Evolutionary conservation across 306 rosid species (phyloP), one percentile per base, ranked within the genome.

Genomic region (Begonia loranthoides): DNA sequence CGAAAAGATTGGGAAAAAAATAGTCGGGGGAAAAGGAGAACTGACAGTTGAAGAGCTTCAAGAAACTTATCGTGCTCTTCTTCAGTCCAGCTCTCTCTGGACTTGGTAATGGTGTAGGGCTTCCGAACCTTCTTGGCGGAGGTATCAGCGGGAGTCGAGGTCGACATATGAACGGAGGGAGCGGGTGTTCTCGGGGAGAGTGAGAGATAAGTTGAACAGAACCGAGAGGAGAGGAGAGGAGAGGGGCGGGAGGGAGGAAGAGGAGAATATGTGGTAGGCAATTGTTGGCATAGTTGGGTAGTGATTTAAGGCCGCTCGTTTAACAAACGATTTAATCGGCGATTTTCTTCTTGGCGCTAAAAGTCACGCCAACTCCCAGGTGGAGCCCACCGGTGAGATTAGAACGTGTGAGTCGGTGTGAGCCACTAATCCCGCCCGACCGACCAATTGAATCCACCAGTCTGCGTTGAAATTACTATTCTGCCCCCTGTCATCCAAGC

Each of bases 21-120:
- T 1, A 22, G 44, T 13, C 2, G 50, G 48, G 3, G 9, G 12
- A 15, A 17, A 8, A 17, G 3, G 15, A 11, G 47, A 44, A 72
- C 85, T 66, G 10, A 87, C 96, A 84, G 69, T 57, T 87, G 94
- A 59, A 87, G 96, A 66, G 96, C 94, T 79, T 87, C 96, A 1
- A 87, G 94, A 67, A 87, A 87, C 77, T 84, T 87, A 73, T 87
- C 94, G 52, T 87, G 94, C 56, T 87, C 96, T 73, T 87, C 93
- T 9, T 87, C 94, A 10, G 94, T 79, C 96, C 94, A 87, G 75
- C 96, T 87, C 59, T 87, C 93, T 55, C 96, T 84, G 24, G 96
- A 87, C 83, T 87, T 87, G 59, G 96, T 87, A 51, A 87, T 87
- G 43, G 96, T 87, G 65, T 87, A 87, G 7, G 96, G 94, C 79